Base-by-base conservation (phyloP, 192 early-diverging fungal species). In the Coemansia sp. region DNA sequence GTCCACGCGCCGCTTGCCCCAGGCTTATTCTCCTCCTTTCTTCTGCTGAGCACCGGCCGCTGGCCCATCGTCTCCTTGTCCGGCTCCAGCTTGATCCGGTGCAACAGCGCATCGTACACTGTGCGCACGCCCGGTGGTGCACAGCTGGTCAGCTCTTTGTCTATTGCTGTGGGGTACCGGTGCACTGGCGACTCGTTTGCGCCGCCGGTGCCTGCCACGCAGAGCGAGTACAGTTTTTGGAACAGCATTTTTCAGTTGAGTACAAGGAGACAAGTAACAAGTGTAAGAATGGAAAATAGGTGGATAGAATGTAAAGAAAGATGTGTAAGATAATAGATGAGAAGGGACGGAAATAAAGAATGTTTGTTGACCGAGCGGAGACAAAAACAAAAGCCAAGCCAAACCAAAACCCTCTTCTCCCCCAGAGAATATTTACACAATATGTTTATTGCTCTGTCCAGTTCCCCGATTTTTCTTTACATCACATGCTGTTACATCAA, bases 1-100 rank as follows among this genome's bases (percentile, higher is more conserved):
- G 86, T 92, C 93, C 93, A 94, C 37, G 61, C 86, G 32, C 72
- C 76, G 69, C 86, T 84, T 47, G 78, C 72, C 46, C 89, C 89
- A 41, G 82, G 77, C 13, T 85, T 76, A 32, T 80, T 68, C 90
- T 76, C 61, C 87, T 77, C 80, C 18, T 86, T 32, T 32, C 32
- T 32, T 32, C 32, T 83, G 22, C 83, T 68, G 39, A 89, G 84
- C 47, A 95, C 64, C 16, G 74, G 76, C 55, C 95, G 88, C 69
- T 84, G 84, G 36, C 94, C 95, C 71, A 94, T 86, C 9, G 86
- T 84, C 55, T 86, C 78, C 68, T 86, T 82, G 66, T 86, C 78
- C 6, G 83, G 84, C 65, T 87, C 85, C 40, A 74, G 76, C 46
- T 79, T 74, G 39, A 75, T 81, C 13, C 85, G 85, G 74, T 93